Evolutionary conservation across 2,329 filamentous ascomycete species (phyloP).

Genomic region (Penicillium sp.): DNA sequence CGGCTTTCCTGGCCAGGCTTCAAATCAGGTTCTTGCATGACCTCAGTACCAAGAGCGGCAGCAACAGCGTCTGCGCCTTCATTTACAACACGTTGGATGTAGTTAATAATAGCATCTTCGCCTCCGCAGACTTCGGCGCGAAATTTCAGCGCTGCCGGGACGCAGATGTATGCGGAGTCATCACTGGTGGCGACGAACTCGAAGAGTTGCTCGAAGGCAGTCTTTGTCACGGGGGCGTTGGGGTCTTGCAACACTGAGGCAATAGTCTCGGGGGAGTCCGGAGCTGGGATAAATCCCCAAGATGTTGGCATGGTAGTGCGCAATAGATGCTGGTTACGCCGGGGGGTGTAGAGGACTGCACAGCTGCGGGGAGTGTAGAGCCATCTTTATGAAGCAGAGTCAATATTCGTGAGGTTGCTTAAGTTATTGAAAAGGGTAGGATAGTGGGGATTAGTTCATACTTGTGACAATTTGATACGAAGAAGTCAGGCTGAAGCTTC

Average conservation of each 20-base stretch:
- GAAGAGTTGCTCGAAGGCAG: conserved; percentile 67
- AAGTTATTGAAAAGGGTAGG: background rate
- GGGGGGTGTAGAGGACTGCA: conserved; percentile 75
- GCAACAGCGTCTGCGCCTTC: conserved; percentile 63
- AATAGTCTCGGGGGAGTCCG: conserved; percentile 41
- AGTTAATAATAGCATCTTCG: conserved; percentile 66
- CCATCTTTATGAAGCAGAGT: conserved; percentile 56
- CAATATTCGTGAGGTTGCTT: background rate
- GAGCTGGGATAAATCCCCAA: conserved; percentile 65
- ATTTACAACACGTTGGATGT: conserved; percentile 62
- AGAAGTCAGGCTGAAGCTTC: conserved; percentile 74
- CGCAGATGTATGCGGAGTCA: conserved; percentile 66
- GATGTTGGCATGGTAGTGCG: conserved; percentile 74
- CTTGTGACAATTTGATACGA: conserved; percentile 83
- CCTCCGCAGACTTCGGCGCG: conserved; percentile 67
- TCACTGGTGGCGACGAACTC: conserved; percentile 76
- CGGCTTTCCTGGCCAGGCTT: conserved; percentile 27
- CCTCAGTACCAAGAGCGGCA: conserved; percentile 63
- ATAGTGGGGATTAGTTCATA: conserved; percentile 17
- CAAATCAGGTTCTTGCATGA: conserved; percentile 57
- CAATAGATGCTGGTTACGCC: conserved; percentile 72
- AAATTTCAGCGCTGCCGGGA: conserved; percentile 70
- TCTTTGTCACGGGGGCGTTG: conserved; percentile 41
- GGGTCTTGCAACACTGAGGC: conserved; percentile 45
- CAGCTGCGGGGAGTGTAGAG: conserved; percentile 75